A percentile compares a stretch with the other conserved stretches of the same genome.
phyloP scores from a whole-genome alignment of 176 grass and related monocot genomes.

The Ensete glaucum region DNA sequence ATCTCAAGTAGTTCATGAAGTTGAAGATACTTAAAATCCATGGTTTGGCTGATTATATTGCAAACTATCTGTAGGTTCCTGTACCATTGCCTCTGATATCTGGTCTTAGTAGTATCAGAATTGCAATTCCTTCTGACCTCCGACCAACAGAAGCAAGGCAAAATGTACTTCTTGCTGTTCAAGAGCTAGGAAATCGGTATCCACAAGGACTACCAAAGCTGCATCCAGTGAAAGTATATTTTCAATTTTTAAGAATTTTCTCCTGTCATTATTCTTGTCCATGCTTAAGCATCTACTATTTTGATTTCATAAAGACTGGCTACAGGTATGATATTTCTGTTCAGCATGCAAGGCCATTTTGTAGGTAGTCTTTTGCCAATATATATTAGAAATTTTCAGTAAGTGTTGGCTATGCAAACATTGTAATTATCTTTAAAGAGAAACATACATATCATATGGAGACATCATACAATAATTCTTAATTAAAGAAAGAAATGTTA shows the following conservation, averaged over 20 bases:
- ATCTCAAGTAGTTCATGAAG: constrained; percentile 1
- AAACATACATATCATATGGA: not conserved
- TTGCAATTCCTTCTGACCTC: constrained; percentile 88
- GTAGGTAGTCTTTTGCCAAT: not conserved
- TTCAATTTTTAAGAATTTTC: constrained; percentile 12
- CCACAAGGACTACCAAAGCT: constrained; percentile 91
- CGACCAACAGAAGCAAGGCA: constrained; percentile 90
- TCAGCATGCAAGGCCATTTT: not conserved
- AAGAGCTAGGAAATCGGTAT: constrained; percentile 85
- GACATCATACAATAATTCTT: not conserved
- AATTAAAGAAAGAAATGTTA: not conserved
- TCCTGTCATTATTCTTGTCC: not conserved
- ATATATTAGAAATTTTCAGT: not conserved
- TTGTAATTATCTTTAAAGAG: not conserved
- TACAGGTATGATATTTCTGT: not conserved
- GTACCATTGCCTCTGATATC: constrained; percentile 79
- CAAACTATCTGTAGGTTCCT: constrained; percentile 55
- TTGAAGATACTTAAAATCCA: constrained; percentile 4
- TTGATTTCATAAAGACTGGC: not conserved
- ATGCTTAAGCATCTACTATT: not conserved
- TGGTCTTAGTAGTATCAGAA: constrained; percentile 84
- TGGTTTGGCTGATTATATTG: constrained; percentile 10
- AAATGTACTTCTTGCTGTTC: constrained; percentile 83
- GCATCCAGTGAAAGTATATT: constrained; percentile 69
- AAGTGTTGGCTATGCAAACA: not conserved